A percentile compares a stretch with the other conserved stretches of the same genome.
Conservation (phyloP, 2,329 filamentous ascomycete species). For the Phialophora macrospora region DNA sequence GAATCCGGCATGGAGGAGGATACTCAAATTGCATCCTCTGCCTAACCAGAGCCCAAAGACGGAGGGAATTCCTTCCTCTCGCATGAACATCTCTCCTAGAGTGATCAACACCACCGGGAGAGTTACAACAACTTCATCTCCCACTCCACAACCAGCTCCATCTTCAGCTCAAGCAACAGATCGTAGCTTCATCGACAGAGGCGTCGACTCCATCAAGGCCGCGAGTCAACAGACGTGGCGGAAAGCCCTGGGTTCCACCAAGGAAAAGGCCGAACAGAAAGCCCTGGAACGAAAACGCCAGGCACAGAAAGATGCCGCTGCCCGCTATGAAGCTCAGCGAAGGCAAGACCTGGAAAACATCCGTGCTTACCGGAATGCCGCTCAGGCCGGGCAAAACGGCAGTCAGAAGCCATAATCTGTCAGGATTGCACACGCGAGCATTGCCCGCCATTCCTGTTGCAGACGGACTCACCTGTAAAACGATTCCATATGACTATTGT, state of each 20-base stretch:
- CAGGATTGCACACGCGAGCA: neutral
- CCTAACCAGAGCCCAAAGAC: constrained; percentile 1
- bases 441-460: neutral
- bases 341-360: constrained; percentile 26
- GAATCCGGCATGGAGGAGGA: constrained; percentile 14
- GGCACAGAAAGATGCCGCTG: constrained; percentile 14
- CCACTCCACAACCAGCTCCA: constrained; percentile 8
- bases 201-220: constrained; percentile 44
- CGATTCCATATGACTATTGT: neutral
- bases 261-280: constrained; percentile 20
- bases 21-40: constrained; percentile 16
- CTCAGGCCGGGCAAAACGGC: neutral
- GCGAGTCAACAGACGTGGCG: constrained; percentile 25
- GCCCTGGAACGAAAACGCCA: constrained; percentile 17
- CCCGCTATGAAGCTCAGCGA: constrained; percentile 31
- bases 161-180: constrained; percentile 21
- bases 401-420: neutral
- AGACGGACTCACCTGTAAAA: neutral
- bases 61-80: constrained; percentile 15
- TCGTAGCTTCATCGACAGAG: constrained; percentile 45
- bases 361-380: constrained; percentile 25
- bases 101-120: constrained; percentile 14
- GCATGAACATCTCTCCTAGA: constrained; percentile 26
- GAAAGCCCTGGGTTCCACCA: constrained; percentile 16
- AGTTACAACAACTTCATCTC: neutral